Percentiles rank a stretch among this genome's conserved stretches.
Conservation (phyloP, 2,329 filamentous ascomycete genomes). For the Beauveria brongniartii region DNA sequence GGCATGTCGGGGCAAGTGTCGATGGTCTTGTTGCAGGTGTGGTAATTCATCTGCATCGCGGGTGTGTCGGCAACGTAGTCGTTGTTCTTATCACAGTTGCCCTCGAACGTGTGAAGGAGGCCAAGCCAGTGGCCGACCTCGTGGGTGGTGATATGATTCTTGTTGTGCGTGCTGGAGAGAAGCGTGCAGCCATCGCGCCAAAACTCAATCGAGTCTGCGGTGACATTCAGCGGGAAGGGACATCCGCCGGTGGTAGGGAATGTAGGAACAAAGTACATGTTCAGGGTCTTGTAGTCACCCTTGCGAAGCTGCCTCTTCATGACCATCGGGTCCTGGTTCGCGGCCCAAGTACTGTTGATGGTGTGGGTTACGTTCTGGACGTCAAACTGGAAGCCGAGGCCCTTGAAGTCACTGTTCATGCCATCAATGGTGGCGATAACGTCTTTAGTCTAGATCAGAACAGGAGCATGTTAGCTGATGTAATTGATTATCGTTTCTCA, state of each 20-base stretch:
- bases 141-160: conserved; percentile 23
- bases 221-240: conserved; percentile 31
- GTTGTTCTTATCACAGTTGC: conserved; percentile 21
- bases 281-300: conserved; percentile 33
- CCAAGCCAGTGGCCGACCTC: conserved; percentile 35
- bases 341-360: conserved; percentile 39
- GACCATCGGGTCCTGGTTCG: conserved; percentile 27
- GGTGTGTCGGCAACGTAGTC: conserved; percentile 18
- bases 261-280: conserved; percentile 24
- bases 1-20: conserved; percentile 9
- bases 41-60: conserved; percentile 13
- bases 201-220: conserved; percentile 18
- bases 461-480: background rate
- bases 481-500: too few species aligned
- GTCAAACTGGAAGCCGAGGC: conserved; percentile 26
- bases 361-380: conserved; percentile 36
- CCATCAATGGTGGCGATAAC: background rate
- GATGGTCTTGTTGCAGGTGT: conserved; percentile 2
- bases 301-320: conserved; percentile 40
- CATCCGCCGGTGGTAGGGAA: conserved; percentile 29
- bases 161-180: conserved; percentile 23
- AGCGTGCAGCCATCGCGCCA: conserved; percentile 33
- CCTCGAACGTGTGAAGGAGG: conserved; percentile 32
- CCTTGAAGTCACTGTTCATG: background rate
- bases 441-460: background rate